Conservation (phyloP, 192 early-diverging fungal species). For the Podila epicladia region DNA sequence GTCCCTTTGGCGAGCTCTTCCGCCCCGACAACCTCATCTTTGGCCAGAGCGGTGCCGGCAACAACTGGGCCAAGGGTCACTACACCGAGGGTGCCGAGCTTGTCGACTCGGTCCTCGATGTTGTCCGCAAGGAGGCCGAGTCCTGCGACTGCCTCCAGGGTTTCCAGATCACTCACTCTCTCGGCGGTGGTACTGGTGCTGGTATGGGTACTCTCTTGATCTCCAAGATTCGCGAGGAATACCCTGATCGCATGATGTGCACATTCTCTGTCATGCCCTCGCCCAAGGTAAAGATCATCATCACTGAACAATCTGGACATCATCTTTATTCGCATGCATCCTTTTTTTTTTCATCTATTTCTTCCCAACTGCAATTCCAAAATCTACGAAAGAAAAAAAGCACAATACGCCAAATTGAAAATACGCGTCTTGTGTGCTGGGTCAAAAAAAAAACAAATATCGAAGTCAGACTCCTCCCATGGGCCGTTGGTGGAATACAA, state of each 20-base stretch:
- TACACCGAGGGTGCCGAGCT: slow-evolving; percentile 99
- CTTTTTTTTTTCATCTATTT: too few species aligned
- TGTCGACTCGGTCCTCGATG: slow-evolving; percentile 95
- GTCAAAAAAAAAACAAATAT: background rate
- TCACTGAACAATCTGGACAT: background rate
- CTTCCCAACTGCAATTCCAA: background rate
- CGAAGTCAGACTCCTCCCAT: background rate
- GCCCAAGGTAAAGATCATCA: slow-evolving; percentile 73
- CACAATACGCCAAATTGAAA: background rate
- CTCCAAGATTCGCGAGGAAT: slow-evolving; percentile 99
- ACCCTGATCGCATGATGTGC: slow-evolving; percentile 99
- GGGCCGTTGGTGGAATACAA: too few species aligned
- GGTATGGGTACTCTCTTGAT: slow-evolving; percentile 97
- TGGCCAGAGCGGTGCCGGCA: slow-evolving; percentile 96
- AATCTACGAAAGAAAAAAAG: background rate
- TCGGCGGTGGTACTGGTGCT: slow-evolving; percentile 97
- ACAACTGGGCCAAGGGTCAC: slow-evolving; percentile 99
- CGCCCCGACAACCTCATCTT: slow-evolving; percentile 97
- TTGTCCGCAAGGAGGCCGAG: slow-evolving; percentile 97
- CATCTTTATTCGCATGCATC: background rate
- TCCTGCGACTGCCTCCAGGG: slow-evolving; percentile 96
- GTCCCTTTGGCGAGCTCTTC: slow-evolving; percentile 88
- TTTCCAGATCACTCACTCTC: slow-evolving; percentile 98
- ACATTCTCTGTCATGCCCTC: slow-evolving; percentile 98
- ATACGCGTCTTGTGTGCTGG: background rate